phyloP scores from a whole-genome alignment of 257 asterid species.

The Forsythia suspensa region DNA sequence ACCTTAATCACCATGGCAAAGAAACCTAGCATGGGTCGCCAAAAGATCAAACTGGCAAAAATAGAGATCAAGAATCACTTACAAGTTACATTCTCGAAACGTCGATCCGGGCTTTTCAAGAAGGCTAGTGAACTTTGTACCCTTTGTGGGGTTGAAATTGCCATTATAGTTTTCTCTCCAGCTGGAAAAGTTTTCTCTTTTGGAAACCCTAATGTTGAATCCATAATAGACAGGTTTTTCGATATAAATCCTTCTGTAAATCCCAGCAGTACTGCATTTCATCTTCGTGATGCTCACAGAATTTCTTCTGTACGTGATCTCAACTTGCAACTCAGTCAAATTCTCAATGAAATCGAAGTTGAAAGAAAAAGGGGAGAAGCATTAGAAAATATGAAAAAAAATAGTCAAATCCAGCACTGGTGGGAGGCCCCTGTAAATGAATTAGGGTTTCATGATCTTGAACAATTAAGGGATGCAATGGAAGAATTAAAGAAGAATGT shows the following conservation, averaged over 20 bases:
- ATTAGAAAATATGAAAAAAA: constrained; percentile 21
- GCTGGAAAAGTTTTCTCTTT: constrained; percentile 50
- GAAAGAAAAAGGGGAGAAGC: constrained; percentile 31
- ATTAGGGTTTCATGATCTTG: constrained; percentile 17
- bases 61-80: constrained; percentile 54
- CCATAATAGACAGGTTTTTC: constrained; percentile 31
- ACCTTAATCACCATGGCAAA: constrained; percentile 4
- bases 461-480: constrained; percentile 4
- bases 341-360: constrained; percentile 28
- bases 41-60: constrained; percentile 55
- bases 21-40: constrained; percentile 48
- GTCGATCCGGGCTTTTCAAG: constrained; percentile 70
- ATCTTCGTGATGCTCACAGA: constrained; percentile 44
- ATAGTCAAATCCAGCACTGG: constrained; percentile 29
- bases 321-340: constrained; percentile 40
- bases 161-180: constrained; percentile 56
- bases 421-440: constrained; percentile 23
- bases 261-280: background rate
- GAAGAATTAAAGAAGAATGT: background rate
- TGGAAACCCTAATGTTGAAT: constrained; percentile 55
- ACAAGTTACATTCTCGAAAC: constrained; percentile 73
- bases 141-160: constrained; percentile 46
- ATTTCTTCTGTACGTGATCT: constrained; percentile 38
- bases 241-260: background rate
- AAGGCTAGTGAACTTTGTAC: constrained; percentile 80